phyloP scores from a whole-genome alignment of 225 moss, liverwort and hornwort species.

The Straminergon stramineum region DNA sequence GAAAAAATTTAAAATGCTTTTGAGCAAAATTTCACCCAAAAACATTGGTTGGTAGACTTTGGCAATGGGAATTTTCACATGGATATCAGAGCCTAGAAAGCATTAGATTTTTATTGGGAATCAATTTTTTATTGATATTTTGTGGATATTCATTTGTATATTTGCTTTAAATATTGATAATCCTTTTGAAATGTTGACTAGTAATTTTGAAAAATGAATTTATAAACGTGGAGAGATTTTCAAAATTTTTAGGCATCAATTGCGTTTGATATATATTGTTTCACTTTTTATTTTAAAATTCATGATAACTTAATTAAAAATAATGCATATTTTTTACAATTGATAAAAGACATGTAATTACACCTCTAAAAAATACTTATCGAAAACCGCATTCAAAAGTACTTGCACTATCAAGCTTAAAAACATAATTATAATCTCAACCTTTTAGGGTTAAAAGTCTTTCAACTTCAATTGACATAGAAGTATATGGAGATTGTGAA shows the following conservation, averaged over 20 bases:
- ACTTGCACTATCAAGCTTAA: not conserved
- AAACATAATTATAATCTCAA: not conserved
- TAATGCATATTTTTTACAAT: not conserved
- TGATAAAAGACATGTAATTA: not conserved
- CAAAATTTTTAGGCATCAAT: not conserved
- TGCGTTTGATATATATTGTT: not conserved
- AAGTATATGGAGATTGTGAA: not conserved
- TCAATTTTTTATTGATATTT: not conserved
- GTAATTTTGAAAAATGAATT: not conserved
- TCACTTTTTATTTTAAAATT: not conserved
- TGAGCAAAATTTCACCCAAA: too few relatives aligned
- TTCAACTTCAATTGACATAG: too few relatives aligned
- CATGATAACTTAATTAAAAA: rapidly evolving
- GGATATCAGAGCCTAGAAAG: rapidly evolving
- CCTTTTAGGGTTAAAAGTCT: not conserved
- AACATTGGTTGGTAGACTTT: rapidly evolving
- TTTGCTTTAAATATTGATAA: not conserved
- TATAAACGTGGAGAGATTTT: not conserved
- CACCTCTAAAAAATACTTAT: not conserved
- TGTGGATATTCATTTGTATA: not conserved
- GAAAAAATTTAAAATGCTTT: too few relatives aligned
- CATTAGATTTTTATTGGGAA: not conserved
- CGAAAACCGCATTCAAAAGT: too few relatives aligned
- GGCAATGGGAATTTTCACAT: rapidly evolving
- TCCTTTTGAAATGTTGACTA: not conserved